Base-by-base conservation (phyloP, 2,329 filamentous ascomycete genomes). In the Fusarium nelsonii region DNA sequence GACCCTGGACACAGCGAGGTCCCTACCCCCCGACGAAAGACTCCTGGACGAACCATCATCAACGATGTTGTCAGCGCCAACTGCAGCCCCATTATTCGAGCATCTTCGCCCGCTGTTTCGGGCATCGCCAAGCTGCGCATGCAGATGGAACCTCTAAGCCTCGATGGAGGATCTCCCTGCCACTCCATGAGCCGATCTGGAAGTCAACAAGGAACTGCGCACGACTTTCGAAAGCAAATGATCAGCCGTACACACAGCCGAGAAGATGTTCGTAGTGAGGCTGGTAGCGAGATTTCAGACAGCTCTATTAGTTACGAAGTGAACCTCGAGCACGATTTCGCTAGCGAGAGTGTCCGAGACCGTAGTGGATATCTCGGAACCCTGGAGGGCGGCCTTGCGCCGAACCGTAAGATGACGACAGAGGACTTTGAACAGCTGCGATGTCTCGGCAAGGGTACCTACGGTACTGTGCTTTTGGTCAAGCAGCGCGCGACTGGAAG, bases 381-480 rank as follows among this genome's bases (percentile, higher is more conserved):
- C 8, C 75, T 86, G 44, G 88, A 89, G 71, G 86, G 87, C 28
- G 84, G 85, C 16, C 79, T 88, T 57, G 79, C 86, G 72, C 76
- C 84, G 74, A 77, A 84, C 65, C 89, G 92, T 69, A 98, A 99
- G 83, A 97, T 98, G 91, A 91, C 91, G 10, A 90, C 94, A 3
- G 88, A 90, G 12, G 96, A 99, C 78, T 99, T 99, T 77, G 91
- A 97, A 75, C 89, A 92, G 12, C 83, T 99, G 51, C 92, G 93
- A 50, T 98, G 95, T 79, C 90, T 99, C 23, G 97, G 97, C 58
- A 98, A 98, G 78, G 96, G 96, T 49, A 94, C 96, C 15, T 99
- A 96, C 77, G 96, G 96, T 36, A 99, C 95, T 1, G 97, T 99
- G 12, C 83, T 97, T 45, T 86, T 99, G 30, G 97, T 99, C 65